Conservation (phyloP, 2,329 filamentous ascomycete genomes). For the Sodiomyces alkalinus region DNA sequence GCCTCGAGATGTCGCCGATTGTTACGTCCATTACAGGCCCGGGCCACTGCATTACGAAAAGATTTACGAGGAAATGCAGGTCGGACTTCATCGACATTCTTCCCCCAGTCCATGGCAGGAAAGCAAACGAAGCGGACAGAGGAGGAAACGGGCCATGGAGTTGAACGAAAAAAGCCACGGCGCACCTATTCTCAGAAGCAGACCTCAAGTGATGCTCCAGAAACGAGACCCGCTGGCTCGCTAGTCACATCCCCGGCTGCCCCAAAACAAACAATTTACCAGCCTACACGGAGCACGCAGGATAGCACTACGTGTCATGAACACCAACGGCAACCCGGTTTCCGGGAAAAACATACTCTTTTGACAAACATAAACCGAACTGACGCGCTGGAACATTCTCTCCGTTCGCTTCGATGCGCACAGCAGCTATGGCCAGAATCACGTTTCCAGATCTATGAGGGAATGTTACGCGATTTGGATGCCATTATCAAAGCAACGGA, state of each 20-base stretch:
- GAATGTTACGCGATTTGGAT: slow-evolving; percentile 16
- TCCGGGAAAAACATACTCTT: no score
- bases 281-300: not conserved
- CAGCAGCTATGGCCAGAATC: slow-evolving; percentile 9
- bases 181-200: slow-evolving; percentile 7
- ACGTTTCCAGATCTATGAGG: slow-evolving; percentile 16
- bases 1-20: no score
- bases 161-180: slow-evolving; percentile 10
- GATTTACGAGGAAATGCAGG: no score
- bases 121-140: no score
- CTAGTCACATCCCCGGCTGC: not conserved
- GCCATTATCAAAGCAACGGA: slow-evolving; percentile 14
- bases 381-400: not conserved
- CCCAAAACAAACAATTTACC: not conserved
- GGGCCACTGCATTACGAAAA: no score
- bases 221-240: not conserved
- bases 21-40: no score
- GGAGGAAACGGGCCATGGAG: no score
- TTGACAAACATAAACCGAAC: not conserved
- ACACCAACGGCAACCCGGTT: not conserved
- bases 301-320: not conserved
- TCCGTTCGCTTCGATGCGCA: not conserved
- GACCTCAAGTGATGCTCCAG: not conserved
- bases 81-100: no score
- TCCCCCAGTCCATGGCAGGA: no score